These are phyloP conservation scores for Boechera stricta DNA, from an alignment of 345 rosid species.

Conservation along the genomic window DNA sequence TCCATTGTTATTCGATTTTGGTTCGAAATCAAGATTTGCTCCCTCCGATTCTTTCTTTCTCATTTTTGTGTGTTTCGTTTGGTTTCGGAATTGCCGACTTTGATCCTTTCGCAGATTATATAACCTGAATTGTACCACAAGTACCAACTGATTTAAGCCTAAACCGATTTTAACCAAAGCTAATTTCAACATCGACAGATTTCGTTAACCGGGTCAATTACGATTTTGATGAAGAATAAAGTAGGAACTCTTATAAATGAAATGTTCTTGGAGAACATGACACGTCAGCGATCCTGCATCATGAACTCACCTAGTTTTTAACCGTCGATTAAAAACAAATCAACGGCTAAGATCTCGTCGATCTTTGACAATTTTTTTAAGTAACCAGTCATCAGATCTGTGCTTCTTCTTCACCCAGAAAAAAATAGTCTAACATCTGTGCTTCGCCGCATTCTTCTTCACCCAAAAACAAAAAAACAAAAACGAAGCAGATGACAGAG, in stretches of 20 bases:
- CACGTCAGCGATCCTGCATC: background rate
- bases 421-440: too few relatives aligned
- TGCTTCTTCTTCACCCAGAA: too few relatives aligned
- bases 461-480: too few relatives aligned
- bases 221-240: background rate
- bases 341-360: too few relatives aligned
- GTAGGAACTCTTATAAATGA: background rate
- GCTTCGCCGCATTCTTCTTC: too few relatives aligned
- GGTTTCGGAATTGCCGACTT: background rate
- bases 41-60: slow-evolving; percentile 25
- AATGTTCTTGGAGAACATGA: slow-evolving; percentile 41
- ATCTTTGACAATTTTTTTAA: too few relatives aligned
- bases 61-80: slow-evolving; percentile 24
- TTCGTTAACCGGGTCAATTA: too few relatives aligned
- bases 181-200: background rate
- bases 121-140: slow-evolving; percentile 10
- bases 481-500: too few relatives aligned
- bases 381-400: too few relatives aligned
- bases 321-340: too few relatives aligned
- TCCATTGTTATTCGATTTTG: slow-evolving; percentile 1
- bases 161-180: slow-evolving; percentile 24
- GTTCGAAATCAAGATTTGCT: slow-evolving; percentile 12
- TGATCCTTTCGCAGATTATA: background rate
- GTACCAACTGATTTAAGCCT: background rate
- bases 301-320: too few relatives aligned